These are phyloP conservation scores for Eimeria sp. DNA, from an alignment of 169 alveolate species.

Conservation along the genomic window DNA sequence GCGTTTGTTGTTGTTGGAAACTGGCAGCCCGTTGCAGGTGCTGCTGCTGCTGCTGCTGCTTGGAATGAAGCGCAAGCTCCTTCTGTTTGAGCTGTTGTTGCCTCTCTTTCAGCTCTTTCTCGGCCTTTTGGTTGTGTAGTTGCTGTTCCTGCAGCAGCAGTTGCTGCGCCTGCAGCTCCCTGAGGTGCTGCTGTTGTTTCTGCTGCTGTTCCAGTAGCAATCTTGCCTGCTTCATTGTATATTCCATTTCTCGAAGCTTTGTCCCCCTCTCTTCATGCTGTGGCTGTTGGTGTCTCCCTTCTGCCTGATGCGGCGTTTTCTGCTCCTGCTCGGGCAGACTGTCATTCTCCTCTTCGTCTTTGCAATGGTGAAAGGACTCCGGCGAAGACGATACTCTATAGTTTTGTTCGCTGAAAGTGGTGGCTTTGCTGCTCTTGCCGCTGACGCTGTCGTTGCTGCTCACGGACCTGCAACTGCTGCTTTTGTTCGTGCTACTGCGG, in stretches of 20 bases:
- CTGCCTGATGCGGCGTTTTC: not conserved
- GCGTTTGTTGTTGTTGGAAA: conserved; percentile 16
- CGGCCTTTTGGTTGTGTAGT: conserved; percentile 30
- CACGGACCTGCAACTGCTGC: not conserved
- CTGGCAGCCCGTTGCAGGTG: not conserved
- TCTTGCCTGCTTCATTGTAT: conserved; percentile 4
- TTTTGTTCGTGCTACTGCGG: not conserved
- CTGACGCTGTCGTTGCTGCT: conserved; percentile 2
- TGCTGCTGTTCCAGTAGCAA: conserved; percentile 19
- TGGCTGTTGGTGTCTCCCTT: not conserved
- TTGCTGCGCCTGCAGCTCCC: conserved; percentile 23
- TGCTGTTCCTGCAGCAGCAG: conserved; percentile 39
- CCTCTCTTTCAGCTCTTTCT: not conserved
- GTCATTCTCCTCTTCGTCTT: not conserved
- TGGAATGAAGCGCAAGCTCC: conserved; percentile 33
- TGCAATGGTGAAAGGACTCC: not conserved
- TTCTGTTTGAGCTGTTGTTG: conserved; percentile 3
- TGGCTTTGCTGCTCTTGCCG: not conserved
- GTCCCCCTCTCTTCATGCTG: conserved; percentile 1
- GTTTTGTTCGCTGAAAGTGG: not conserved
- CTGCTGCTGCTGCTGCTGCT: conserved; percentile 26
- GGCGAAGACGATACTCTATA: not conserved
- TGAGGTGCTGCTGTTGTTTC: conserved; percentile 3
- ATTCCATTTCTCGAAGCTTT: not conserved
- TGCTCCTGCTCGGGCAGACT: not conserved